phyloP scores from a whole-genome alignment of 2,329 filamentous ascomycete genomes.

The Paecilomyces dactylethromorphus region DNA sequence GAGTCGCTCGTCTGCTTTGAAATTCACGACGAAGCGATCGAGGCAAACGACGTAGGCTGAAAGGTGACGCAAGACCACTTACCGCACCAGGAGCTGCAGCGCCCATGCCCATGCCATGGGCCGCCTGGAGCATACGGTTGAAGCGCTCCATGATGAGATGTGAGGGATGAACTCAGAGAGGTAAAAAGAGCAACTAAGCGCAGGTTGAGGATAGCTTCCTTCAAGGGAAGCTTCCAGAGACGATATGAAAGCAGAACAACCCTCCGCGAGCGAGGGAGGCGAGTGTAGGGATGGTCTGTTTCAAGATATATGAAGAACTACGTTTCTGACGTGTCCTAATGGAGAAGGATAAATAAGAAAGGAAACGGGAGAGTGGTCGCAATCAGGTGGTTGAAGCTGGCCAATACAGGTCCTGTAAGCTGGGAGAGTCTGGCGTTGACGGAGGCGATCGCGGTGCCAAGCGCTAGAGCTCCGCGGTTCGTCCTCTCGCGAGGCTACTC shows the following conservation, averaged over 20 bases:
- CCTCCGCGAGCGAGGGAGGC: not conserved
- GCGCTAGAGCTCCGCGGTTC: not conserved
- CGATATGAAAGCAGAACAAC: not conserved
- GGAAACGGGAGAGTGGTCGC: not conserved
- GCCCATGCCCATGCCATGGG: constrained; percentile 52
- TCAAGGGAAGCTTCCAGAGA: not conserved
- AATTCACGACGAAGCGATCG: not conserved
- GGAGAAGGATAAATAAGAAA: not conserved
- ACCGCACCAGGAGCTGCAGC: constrained; percentile 32
- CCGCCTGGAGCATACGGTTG: constrained; percentile 76
- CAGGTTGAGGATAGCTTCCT: constrained; percentile 5
- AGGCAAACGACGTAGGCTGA: not conserved
- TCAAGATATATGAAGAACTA: not conserved
- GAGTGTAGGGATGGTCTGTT: not conserved
- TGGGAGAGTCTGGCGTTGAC: not conserved
- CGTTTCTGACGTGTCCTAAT: not conserved
- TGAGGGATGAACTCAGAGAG: constrained; percentile 11
- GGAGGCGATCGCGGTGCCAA: not conserved
- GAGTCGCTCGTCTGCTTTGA: not conserved
- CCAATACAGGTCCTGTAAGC: not conserved
- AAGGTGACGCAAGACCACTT: constrained; percentile 15
- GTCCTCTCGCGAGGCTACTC: not conserved
- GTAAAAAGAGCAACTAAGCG: constrained; percentile 9
- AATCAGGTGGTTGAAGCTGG: not conserved
- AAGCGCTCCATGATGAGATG: constrained; percentile 72